A percentile compares a stretch with the other conserved stretches of the same genome.
These are phyloP conservation scores for Scedosporium aurantiacum DNA, from an alignment of 2,329 filamentous ascomycete genomes.

Conservation along the genomic window DNA sequence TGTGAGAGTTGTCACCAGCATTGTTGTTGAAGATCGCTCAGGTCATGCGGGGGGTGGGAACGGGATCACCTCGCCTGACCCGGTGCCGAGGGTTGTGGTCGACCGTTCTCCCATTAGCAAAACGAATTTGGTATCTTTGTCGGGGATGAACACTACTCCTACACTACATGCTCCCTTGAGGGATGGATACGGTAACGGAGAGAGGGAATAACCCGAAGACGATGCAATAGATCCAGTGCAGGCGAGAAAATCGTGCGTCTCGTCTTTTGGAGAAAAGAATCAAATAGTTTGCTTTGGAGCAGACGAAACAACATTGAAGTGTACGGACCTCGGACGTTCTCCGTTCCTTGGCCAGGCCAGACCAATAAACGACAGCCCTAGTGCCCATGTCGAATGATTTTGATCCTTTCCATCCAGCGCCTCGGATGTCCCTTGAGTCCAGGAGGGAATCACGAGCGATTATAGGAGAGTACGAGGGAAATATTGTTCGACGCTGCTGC, in stretches of 20 bases:
- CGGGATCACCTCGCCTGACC: constrained; percentile 5
- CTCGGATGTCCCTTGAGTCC: neutral
- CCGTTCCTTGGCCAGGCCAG: neutral
- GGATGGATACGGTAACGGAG: neutral
- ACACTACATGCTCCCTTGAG: neutral
- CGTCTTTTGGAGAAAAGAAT: too few species aligned
- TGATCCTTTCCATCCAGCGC: neutral
- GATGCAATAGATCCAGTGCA: too few species aligned
- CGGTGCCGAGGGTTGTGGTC: neutral
- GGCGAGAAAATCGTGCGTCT: too few species aligned
- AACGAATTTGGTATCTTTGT: neutral
- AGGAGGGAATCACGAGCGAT: neutral
- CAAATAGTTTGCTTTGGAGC: too few species aligned
- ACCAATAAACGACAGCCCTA: neutral
- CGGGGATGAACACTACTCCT: neutral
- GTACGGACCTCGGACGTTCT: neutral
- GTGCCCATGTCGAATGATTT: neutral
- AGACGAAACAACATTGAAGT: too few species aligned
- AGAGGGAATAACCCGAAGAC: neutral
- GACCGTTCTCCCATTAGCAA: neutral
- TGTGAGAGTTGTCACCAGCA: neutral
- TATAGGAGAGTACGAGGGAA: neutral
- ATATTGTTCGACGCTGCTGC: neutral
- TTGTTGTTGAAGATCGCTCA: neutral
- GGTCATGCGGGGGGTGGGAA: constrained; percentile 4